Percentiles rank a stretch among this genome's conserved stretches.
phyloP scores from a whole-genome alignment of 1,284 basidiomycete genomes.

The Ustilago nuda region DNA sequence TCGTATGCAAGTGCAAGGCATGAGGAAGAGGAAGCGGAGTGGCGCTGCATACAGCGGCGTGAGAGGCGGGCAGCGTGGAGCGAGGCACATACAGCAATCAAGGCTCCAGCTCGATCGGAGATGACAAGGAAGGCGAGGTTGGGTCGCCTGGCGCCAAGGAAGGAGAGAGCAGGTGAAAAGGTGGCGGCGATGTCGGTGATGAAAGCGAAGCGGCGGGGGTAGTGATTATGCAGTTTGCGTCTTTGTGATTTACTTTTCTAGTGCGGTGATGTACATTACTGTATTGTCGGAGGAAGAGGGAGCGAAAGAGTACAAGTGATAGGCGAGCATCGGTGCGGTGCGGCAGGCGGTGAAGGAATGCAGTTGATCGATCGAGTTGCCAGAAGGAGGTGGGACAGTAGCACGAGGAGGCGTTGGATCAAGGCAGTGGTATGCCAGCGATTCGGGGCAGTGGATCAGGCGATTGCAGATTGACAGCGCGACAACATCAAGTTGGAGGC shows the following conservation, averaged over 20 bases:
- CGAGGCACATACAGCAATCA: constrained; percentile 1
- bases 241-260: constrained; percentile 39
- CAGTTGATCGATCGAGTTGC: constrained; percentile 5
- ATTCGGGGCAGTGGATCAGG: neutral
- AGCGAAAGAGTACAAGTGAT: neutral
- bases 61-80: neutral
- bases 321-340: neutral
- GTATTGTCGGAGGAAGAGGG: neutral
- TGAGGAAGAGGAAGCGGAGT: neutral
- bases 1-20: neutral
- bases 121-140: neutral
- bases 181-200: constrained; percentile 1
- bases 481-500: neutral
- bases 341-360: neutral
- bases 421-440: neutral
- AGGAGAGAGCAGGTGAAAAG: neutral
- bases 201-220: neutral
- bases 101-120: neutral
- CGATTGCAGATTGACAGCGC: neutral
- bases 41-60: constrained; percentile 5
- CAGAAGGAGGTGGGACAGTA: neutral
- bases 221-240: constrained; percentile 1
- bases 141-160: neutral
- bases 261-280: constrained; percentile 57
- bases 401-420: constrained; percentile 4